Base-by-base conservation (phyloP, 768 basidiomycete species). In the Rhodotorula taiwanensis region DNA sequence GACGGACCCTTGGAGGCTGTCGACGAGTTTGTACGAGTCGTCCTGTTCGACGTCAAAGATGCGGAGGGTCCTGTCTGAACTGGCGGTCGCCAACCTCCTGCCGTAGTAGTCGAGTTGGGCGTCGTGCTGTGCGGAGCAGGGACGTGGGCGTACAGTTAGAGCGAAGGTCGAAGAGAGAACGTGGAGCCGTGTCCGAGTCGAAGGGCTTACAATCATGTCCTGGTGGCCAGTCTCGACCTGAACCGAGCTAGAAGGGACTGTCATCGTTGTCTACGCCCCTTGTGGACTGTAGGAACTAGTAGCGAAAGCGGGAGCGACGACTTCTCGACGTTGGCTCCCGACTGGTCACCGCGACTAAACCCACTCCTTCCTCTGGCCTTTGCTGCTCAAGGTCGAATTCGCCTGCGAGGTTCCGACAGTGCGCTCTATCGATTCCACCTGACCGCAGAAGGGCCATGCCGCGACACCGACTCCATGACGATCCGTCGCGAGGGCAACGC, bases 61-160 rank as follows among this genome's bases (percentile, higher is more conserved):
- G 72, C 90, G 88, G 66, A 99, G 87, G 0, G 90, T 94, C 56
- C 91, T 82, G 78, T 99, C 95, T 0, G 90, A 93, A 1, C 90
- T 94, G 75, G 93, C 95, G 1, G 95, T 98, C 9, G 95, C 95
- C 6, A 99, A 84, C 47, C 93, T 84, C 76, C 92, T 91, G 39
- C 92, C 93, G 72, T 95, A 95, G 80, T 95, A 98, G 78, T 99
- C 94, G 25, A 99, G 79, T 72, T 98, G 95, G 25, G 94, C 93
- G 75, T 99, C 95, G 75, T 98, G 94, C 93, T 95, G 72, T 33
- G 31, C 30, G 30, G 25, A 41, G 34, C 45, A 14, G 30, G 51
- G 58, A 27, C 20, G 49, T 4, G 25, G 28, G 18, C 1, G 6
- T 27, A 30, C 47, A 41, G 39, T 18, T 41, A 30, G 18, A 30